Percentiles rank a stretch among this genome's conserved stretches.
These are phyloP conservation scores for Cucumis hystrix DNA, from an alignment of 306 rosid species.

Conservation along the genomic window DNA sequence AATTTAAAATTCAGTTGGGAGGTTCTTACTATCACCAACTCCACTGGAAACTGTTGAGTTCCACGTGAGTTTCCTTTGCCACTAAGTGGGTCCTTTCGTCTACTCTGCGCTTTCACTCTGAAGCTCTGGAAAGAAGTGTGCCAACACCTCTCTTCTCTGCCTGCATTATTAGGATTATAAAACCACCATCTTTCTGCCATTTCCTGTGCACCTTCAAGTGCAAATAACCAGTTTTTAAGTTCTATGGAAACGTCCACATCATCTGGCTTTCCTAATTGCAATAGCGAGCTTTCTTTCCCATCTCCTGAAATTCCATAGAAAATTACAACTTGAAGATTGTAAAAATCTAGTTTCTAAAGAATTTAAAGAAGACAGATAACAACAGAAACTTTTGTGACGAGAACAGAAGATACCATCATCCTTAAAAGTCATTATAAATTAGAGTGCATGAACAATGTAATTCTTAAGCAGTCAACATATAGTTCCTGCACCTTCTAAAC, in stretches of 20 bases:
- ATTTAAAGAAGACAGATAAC: neutral
- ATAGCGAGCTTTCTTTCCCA: slow-evolving; percentile 32
- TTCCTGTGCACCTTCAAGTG: slow-evolving; percentile 82
- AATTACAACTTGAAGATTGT: slow-evolving; percentile 1
- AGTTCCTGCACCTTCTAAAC: slow-evolving; percentile 42
- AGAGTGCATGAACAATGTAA: neutral
- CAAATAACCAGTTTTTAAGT: slow-evolving; percentile 87
- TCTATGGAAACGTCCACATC: slow-evolving; percentile 62
- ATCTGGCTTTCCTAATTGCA: slow-evolving; percentile 70
- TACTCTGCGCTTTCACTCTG: slow-evolving; percentile 54
- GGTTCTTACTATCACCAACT: slow-evolving; percentile 52
- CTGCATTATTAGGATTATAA: slow-evolving; percentile 32
- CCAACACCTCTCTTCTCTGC: slow-evolving; percentile 89
- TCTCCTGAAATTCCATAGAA: slow-evolving; percentile 26
- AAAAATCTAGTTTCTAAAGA: neutral
- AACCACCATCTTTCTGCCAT: slow-evolving; percentile 65
- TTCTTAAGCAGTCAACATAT: neutral
- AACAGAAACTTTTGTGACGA: neutral
- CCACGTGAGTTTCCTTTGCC: slow-evolving; percentile 29
- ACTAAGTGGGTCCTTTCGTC: slow-evolving; percentile 28
- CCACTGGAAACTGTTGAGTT: slow-evolving; percentile 41
- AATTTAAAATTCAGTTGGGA: neutral
- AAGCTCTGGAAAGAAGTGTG: slow-evolving; percentile 60
- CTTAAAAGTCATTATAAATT: neutral
- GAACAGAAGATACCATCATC: neutral